A percentile compares a stretch with the other conserved stretches of the same genome.
Evolutionary conservation across 2,329 filamentous ascomycete species (phyloP).

Genomic region (Aspergillus sp.): DNA sequence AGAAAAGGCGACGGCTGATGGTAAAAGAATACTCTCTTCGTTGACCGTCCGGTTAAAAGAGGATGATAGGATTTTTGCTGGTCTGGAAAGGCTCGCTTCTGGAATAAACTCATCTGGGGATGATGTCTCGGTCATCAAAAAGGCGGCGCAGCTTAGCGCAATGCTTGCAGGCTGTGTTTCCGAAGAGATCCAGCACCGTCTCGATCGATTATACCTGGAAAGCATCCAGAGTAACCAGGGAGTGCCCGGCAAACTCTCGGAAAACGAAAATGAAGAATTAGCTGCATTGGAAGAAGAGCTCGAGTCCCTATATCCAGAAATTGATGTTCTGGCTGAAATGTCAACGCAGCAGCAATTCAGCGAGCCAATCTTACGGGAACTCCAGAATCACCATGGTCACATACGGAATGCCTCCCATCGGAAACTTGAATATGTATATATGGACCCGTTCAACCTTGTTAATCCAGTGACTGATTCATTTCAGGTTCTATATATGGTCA

Average conservation of each 20-base stretch:
- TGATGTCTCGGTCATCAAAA: slow-evolving; percentile 23
- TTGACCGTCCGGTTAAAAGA: slow-evolving; percentile 31
- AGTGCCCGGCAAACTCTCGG: not conserved
- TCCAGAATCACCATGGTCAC: slow-evolving; percentile 26
- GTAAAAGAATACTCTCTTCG: slow-evolving; percentile 27
- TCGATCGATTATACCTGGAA: slow-evolving; percentile 38
- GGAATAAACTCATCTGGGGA: slow-evolving; percentile 23
- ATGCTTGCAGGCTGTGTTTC: slow-evolving; percentile 27
- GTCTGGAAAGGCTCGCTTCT: slow-evolving; percentile 24
- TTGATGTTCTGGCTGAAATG: slow-evolving; percentile 36
- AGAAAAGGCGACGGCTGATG: slow-evolving; percentile 26
- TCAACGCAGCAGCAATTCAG: slow-evolving; percentile 40
- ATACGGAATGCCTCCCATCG: slow-evolving; percentile 24
- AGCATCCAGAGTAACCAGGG: slow-evolving; percentile 9
- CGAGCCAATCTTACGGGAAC: slow-evolving; percentile 32
- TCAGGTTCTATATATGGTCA: slow-evolving; percentile 29
- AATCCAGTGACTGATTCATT: slow-evolving; percentile 7
- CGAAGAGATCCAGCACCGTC: slow-evolving; percentile 34
- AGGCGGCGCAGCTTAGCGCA: slow-evolving; percentile 21
- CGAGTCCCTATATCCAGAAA: slow-evolving; percentile 35
- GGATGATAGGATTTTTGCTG: slow-evolving; percentile 29
- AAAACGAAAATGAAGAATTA: slow-evolving; percentile 12
- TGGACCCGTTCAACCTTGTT: not conserved
- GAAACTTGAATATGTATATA: slow-evolving; percentile 30
- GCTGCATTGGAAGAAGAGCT: slow-evolving; percentile 30